phyloP scores from a whole-genome alignment of 352 stramenopile species.

The Phytophthora meadii region DNA sequence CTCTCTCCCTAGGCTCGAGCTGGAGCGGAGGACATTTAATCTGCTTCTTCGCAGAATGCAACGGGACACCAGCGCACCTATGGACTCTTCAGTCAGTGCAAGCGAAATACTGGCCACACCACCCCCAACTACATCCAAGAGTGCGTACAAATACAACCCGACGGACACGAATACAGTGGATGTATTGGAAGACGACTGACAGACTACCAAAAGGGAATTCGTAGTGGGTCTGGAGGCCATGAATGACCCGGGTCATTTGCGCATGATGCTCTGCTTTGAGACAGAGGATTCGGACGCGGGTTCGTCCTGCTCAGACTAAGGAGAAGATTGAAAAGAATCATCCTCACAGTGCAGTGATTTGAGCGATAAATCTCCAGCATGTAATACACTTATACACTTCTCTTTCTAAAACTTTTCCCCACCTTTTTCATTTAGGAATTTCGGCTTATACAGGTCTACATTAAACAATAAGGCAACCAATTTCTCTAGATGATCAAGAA shows the following conservation, averaged over 20 bases:
- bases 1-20: neutral
- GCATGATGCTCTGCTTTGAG: conserved; percentile 61
- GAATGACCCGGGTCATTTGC: conserved; percentile 57
- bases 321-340: neutral
- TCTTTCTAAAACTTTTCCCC: neutral
- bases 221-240: conserved; percentile 52
- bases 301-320: conserved; percentile 27
- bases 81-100: conserved; percentile 3
- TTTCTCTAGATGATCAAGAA: too few relatives aligned
- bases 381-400: conserved; percentile 5
- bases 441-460: too few relatives aligned
- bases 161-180: conserved; percentile 54
- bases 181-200: conserved; percentile 62
- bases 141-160: conserved; percentile 70
- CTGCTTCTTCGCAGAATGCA: conserved; percentile 10
- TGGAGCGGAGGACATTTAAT: conserved; percentile 8
- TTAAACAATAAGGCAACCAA: neutral
- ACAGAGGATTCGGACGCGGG: conserved; percentile 20
- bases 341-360: conserved; percentile 1
- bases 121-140: conserved; percentile 48
- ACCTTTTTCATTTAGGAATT: too few relatives aligned
- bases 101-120: conserved; percentile 25
- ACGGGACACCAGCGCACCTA: conserved; percentile 2
- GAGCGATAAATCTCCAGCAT: neutral
- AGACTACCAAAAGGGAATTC: conserved; percentile 57